Conservation (phyloP, 1,139 yeast genomes). For the Geotrichum candidum region DNA sequence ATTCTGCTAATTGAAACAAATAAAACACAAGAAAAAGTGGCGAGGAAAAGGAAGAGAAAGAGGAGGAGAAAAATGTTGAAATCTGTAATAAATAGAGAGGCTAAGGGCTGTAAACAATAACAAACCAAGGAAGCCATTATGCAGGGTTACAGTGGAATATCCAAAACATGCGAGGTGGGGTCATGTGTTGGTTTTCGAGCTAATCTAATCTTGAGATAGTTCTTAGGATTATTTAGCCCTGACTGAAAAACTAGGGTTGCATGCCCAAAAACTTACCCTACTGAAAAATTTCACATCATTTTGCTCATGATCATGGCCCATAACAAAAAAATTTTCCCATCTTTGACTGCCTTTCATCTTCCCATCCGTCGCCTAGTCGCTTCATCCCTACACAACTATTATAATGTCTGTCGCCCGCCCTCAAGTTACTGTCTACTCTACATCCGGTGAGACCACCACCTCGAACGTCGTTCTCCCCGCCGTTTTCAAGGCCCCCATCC, state of each 20-base stretch:
- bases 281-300: background rate
- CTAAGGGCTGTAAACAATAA: background rate
- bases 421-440: slow-evolving; percentile 91
- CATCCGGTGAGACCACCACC: slow-evolving; percentile 81
- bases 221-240: background rate
- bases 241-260: background rate
- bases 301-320: background rate
- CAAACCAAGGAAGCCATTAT: background rate
- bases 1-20: background rate
- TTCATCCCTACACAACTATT: slow-evolving; percentile 8
- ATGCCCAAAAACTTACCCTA: background rate
- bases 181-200: background rate
- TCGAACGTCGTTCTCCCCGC: slow-evolving; percentile 91
- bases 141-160: background rate
- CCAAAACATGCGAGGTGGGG: background rate
- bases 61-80: background rate
- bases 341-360: background rate
- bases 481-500: slow-evolving; percentile 98
- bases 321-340: background rate
- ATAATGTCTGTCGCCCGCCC: slow-evolving; percentile 76
- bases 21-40: background rate
- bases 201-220: background rate
- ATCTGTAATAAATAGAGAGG: background rate
- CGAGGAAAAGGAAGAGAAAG: background rate
- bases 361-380: background rate